Percentiles rank a stretch among this genome's conserved stretches.
phyloP scores from a whole-genome alignment of 192 early-diverging fungal species.

The Chytriomyces confervae region DNA sequence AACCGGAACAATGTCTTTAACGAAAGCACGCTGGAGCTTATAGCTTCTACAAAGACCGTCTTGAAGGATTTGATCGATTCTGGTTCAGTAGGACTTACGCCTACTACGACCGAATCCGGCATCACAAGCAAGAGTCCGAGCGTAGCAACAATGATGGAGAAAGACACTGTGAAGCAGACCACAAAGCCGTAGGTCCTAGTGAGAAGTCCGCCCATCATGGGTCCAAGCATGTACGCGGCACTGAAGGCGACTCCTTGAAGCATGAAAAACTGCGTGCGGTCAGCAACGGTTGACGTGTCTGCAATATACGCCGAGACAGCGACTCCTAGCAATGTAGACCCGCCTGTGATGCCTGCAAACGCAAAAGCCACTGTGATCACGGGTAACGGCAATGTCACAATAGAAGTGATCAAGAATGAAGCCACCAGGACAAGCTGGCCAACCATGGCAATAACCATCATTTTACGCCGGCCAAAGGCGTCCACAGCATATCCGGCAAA shows the following conservation, averaged over 20 bases:
- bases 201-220: constrained; percentile 11
- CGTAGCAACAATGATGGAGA: not conserved
- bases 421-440: not conserved
- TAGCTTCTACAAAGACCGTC: constrained; percentile 2
- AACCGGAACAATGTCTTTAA: not conserved
- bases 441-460: not conserved
- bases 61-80: constrained; percentile 6
- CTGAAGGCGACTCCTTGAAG: not conserved
- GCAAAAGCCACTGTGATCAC: not conserved
- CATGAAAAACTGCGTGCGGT: constrained; percentile 25
- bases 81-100: not conserved
- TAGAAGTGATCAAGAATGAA: not conserved
- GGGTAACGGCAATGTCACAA: not conserved
- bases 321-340: not conserved
- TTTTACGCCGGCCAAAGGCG: not conserved
- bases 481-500: constrained; percentile 21
- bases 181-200: not conserved
- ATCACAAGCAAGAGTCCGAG: constrained; percentile 15
- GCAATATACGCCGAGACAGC: constrained; percentile 17
- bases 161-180: not conserved
- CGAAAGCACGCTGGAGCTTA: not conserved
- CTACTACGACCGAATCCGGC: constrained; percentile 1
- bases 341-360: constrained; percentile 7
- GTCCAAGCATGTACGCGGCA: not conserved
- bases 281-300: not conserved